A percentile compares a stretch with the other conserved stretches of the same genome.
These are phyloP conservation scores for Bimuria novae-zelandiae DNA, from an alignment of 2,329 filamentous ascomycete species.

Conservation along the genomic window DNA sequence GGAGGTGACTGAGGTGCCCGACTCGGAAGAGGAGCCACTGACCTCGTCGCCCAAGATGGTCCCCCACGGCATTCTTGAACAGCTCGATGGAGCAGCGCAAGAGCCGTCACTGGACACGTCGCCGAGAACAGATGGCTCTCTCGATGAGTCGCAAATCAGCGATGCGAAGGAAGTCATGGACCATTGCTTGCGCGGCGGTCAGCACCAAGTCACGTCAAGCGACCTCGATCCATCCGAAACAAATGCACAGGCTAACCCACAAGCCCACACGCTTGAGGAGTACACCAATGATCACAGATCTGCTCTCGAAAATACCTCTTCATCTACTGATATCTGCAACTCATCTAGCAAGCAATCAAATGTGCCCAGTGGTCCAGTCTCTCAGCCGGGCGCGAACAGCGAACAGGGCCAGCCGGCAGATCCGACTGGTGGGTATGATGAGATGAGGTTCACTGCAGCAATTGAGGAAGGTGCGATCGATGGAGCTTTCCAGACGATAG, in stretches of 20 bases:
- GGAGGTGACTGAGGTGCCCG: conserved; percentile 31
- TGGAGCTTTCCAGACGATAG: not conserved
- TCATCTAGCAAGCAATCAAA: not conserved
- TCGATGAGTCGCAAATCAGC: conserved; percentile 19
- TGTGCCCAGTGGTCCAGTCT: not conserved
- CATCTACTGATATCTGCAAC: not conserved
- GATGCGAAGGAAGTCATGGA: too few relatives aligned
- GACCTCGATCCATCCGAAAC: conserved; percentile 11
- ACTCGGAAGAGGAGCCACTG: conserved; percentile 41
- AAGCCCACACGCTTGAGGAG: conserved; percentile 2
- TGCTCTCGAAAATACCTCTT: not conserved
- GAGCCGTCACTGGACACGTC: conserved; percentile 8
- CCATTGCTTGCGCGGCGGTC: too few relatives aligned
- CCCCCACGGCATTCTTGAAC: conserved; percentile 12
- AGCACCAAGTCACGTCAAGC: conserved; percentile 12
- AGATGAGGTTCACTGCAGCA: not conserved
- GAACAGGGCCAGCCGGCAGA: not conserved
- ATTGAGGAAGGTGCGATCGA: not conserved
- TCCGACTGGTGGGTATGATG: not conserved
- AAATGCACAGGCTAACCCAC: conserved; percentile 16
- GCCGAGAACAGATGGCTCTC: conserved; percentile 15
- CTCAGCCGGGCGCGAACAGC: not conserved
- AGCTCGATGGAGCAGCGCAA: not conserved
- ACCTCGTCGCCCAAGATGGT: conserved; percentile 30
- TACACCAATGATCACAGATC: not conserved